Conservation (phyloP, 139 green algal genomes). For the Chlamydomonas eustigma region DNA sequence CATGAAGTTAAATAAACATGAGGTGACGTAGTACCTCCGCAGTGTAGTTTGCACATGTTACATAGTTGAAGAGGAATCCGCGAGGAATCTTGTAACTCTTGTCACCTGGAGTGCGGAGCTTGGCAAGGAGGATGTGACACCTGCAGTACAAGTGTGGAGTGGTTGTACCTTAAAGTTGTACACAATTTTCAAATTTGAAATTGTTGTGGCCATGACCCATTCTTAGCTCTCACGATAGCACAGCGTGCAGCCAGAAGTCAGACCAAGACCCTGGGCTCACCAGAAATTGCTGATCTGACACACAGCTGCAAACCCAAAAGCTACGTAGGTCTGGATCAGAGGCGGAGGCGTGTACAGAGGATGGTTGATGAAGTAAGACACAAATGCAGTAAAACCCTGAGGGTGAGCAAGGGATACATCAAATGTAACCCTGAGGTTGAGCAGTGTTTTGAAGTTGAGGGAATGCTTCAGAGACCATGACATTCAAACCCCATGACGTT, state of each 20-base stretch:
- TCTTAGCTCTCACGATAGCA: too few relatives aligned
- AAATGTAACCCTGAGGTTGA: too few relatives aligned
- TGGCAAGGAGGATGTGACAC: conserved; percentile 84
- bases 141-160: too few relatives aligned
- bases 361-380: conserved; percentile 98
- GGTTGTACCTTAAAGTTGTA: too few relatives aligned
- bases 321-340: conserved; percentile 14
- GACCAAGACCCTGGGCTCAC: conserved; percentile 27
- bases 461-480: too few relatives aligned
- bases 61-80: conserved; percentile 89
- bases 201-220: too few relatives aligned
- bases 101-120: conserved; percentile 70
- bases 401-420: too few relatives aligned
- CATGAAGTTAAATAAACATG: too few relatives aligned
- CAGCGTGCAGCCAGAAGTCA: not conserved
- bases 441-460: too few relatives aligned
- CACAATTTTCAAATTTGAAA: too few relatives aligned
- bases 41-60: conserved; percentile 98
- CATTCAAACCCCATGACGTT: too few relatives aligned
- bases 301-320: conserved; percentile 50
- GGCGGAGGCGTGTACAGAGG: conserved; percentile 85
- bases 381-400: conserved; percentile 74
- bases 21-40: too few relatives aligned
- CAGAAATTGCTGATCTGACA: conserved; percentile 73
- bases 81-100: conserved; percentile 84